Percentiles rank a stretch among this genome's conserved stretches.
Evolutionary conservation across 1,284 basidiomycete genomes (phyloP).

Genomic region (Fistulinella staudtii): DNA sequence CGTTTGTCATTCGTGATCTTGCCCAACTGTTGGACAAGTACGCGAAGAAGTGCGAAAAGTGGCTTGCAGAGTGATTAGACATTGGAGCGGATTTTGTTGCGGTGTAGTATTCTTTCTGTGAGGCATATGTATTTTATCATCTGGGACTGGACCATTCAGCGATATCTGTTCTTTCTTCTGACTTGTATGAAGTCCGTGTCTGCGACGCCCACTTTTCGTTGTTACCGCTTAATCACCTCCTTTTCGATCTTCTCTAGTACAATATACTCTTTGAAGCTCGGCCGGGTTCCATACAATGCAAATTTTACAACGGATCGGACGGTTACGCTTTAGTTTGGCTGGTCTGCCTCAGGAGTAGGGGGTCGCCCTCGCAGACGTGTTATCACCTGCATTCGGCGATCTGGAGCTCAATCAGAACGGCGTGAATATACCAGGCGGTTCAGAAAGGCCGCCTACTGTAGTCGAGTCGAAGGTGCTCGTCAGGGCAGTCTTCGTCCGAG

Average conservation of each 20-base stretch:
- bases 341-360: conserved; percentile 44
- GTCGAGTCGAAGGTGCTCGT: conserved; percentile 59
- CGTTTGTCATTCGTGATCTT: conserved; percentile 86
- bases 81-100: conserved; percentile 21
- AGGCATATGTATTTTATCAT: conserved; percentile 40
- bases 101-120: conserved; percentile 29
- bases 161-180: conserved; percentile 26
- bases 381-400: conserved; percentile 55
- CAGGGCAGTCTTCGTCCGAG: conserved; percentile 66
- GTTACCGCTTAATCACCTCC: conserved; percentile 8
- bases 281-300: conserved; percentile 1
- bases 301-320: conserved; percentile 5
- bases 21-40: conserved; percentile 88
- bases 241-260: conserved; percentile 20
- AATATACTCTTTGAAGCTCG: conserved; percentile 23
- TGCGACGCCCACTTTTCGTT: conserved; percentile 13
- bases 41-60: conserved; percentile 85
- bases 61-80: conserved; percentile 65
- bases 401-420: conserved; percentile 34
- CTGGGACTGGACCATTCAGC: conserved; percentile 35
- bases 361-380: conserved; percentile 49
- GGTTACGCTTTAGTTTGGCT: too few species aligned
- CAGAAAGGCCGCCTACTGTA: conserved; percentile 48
- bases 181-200: conserved; percentile 14
- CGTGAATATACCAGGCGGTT: conserved; percentile 1